A percentile compares a stretch with the other conserved stretches of the same genome.
These are phyloP conservation scores for Pichia kudriavzevii DNA, from an alignment of 1,139 yeast species.

Conservation along the genomic window DNA sequence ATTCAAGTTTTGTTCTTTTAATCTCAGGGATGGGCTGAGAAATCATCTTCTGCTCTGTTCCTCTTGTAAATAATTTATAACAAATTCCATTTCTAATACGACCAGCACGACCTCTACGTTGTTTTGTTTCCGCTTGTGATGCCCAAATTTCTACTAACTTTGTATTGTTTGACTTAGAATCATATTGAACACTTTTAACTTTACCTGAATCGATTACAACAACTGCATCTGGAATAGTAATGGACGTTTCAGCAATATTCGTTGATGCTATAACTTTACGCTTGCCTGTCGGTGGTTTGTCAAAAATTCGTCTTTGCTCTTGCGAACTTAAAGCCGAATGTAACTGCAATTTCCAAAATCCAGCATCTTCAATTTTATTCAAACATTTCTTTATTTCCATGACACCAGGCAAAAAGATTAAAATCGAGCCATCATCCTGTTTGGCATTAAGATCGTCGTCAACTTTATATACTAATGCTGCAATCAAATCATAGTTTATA, in stretches of 20 bases:
- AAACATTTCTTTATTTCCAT: conserved; percentile 72
- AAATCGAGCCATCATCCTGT: conserved; percentile 59
- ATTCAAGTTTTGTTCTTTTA: conserved; percentile 73
- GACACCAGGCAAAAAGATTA: conserved; percentile 85
- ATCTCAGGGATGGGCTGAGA: conserved; percentile 84
- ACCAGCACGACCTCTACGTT: conserved; percentile 97
- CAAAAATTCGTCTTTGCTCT: conserved; percentile 77
- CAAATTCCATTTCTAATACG: conserved; percentile 82
- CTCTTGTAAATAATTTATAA: conserved; percentile 67
- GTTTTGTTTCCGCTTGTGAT: conserved; percentile 85
- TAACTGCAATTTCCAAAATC: conserved; percentile 52
- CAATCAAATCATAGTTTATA: conserved; percentile 67
- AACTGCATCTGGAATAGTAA: conserved; percentile 84
- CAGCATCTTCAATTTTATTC: conserved; percentile 20
- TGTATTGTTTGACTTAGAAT: conserved; percentile 58
- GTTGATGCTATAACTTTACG: conserved; percentile 88
- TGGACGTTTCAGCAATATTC: conserved; percentile 60
- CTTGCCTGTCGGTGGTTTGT: conserved; percentile 39
- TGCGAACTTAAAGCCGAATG: conserved; percentile 80
- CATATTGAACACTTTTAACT: conserved; percentile 71
- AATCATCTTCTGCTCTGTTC: conserved; percentile 53
- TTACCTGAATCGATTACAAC: conserved; percentile 86
- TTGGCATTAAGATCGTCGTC: conserved; percentile 38
- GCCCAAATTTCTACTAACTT: conserved; percentile 77
- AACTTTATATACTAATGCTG: conserved; percentile 46